phyloP scores from a whole-genome alignment of 1,284 basidiomycete genomes.

The Sanghuangporus weigelae region DNA sequence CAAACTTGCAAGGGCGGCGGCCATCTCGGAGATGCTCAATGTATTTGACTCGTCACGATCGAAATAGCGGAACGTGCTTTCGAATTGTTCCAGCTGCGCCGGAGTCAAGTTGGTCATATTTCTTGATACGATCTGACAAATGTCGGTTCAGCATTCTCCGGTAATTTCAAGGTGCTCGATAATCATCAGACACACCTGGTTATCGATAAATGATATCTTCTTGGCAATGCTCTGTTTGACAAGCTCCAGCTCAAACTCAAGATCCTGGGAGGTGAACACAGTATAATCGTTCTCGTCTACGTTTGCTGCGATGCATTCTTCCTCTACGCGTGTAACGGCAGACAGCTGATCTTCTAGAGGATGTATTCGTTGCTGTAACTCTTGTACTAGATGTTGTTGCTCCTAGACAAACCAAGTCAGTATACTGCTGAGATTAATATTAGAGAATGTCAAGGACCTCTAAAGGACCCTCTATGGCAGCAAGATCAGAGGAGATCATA shows the following conservation, averaged over 20 bases:
- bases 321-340: slow-evolving; percentile 58
- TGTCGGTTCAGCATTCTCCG: background rate
- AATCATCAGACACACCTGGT: slow-evolving; percentile 59
- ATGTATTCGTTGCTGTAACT: slow-evolving; percentile 62
- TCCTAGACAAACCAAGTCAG: slow-evolving; percentile 30
- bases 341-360: slow-evolving; percentile 52
- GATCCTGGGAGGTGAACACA: slow-evolving; percentile 84
- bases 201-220: slow-evolving; percentile 94
- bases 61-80: slow-evolving; percentile 96
- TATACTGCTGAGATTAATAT: background rate
- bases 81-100: slow-evolving; percentile 95
- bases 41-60: slow-evolving; percentile 91
- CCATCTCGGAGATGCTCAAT: slow-evolving; percentile 81
- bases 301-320: slow-evolving; percentile 83
- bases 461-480: slow-evolving; percentile 72
- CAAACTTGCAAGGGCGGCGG: slow-evolving; percentile 88
- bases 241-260: slow-evolving; percentile 86
- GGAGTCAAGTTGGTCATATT: slow-evolving; percentile 92
- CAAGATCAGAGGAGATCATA: slow-evolving; percentile 69
- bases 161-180: slow-evolving; percentile 12
- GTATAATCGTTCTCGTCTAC: slow-evolving; percentile 98
- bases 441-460: slow-evolving; percentile 43
- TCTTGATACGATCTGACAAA: slow-evolving; percentile 78
- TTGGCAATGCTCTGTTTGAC: slow-evolving; percentile 79
- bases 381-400: slow-evolving; percentile 47